Conservation (phyloP, 352 stramenopile species). For the Pythium aquatile region DNA sequence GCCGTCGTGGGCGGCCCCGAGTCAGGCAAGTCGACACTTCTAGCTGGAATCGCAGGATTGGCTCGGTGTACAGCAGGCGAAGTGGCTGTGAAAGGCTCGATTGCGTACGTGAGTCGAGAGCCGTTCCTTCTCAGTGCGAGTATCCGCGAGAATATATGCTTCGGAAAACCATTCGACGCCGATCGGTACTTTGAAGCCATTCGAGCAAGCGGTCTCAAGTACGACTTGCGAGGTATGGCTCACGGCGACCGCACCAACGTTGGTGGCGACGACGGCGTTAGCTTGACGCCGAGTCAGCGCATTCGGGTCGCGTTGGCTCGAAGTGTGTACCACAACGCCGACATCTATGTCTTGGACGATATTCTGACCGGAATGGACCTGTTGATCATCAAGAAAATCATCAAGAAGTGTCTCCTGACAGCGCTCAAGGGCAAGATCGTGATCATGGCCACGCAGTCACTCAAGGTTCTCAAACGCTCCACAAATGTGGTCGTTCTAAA, state of each 20-base stretch:
- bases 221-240: constrained; percentile 51
- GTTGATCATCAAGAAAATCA: constrained; percentile 93
- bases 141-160: constrained; percentile 96
- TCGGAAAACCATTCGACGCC: constrained; percentile 73
- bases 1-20: constrained; percentile 62
- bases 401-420: constrained; percentile 64
- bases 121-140: constrained; percentile 97
- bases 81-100: constrained; percentile 75
- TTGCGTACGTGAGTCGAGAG: constrained; percentile 93
- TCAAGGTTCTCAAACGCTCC: constrained; percentile 56
- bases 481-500: constrained; percentile 60
- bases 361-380: constrained; percentile 93
- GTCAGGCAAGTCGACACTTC: constrained; percentile 71
- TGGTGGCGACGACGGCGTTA: constrained; percentile 93
- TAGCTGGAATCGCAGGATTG: constrained; percentile 59
- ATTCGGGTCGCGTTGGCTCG: constrained; percentile 77
- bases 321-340: constrained; percentile 75
- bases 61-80: constrained; percentile 47
- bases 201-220: constrained; percentile 48
- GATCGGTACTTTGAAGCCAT: constrained; percentile 57
- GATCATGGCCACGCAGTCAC: constrained; percentile 71
- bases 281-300: constrained; percentile 93
- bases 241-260: constrained; percentile 94
- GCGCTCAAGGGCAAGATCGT: constrained; percentile 79
- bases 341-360: constrained; percentile 94